phyloP scores from a whole-genome alignment of 805 yeast species.

The Candida alai region DNA sequence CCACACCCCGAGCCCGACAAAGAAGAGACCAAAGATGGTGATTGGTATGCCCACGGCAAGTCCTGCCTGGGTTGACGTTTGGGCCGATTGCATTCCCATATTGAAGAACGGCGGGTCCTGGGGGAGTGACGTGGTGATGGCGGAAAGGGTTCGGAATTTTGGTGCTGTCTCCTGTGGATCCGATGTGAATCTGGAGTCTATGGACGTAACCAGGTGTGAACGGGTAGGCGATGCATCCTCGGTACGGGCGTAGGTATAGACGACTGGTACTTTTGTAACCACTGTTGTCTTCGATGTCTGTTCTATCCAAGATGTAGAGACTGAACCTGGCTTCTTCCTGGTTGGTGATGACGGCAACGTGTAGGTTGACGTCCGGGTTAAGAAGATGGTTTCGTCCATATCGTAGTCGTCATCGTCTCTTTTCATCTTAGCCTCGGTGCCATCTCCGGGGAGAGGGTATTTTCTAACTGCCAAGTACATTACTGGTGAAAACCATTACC shows the following conservation, averaged over 20 bases:
- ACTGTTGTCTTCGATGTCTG: not conserved
- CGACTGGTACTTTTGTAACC: conserved; percentile 1
- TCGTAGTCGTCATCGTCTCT: conserved; percentile 1
- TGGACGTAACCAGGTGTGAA: too few species aligned
- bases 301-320: not conserved
- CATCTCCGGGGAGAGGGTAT: too few species aligned
- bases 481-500: too few species aligned
- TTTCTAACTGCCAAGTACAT: too few species aligned
- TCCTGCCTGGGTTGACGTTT: conserved; percentile 19
- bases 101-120: too few species aligned
- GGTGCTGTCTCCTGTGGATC: not conserved
- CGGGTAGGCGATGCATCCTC: too few species aligned
- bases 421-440: too few species aligned
- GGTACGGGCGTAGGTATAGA: not conserved
- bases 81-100: not conserved
- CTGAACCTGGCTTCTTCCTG: not conserved
- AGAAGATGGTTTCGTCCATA: conserved; percentile 7
- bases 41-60: conserved; percentile 31
- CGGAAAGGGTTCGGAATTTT: not conserved
- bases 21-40: conserved; percentile 22
- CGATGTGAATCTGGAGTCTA: not conserved
- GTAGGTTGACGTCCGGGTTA: conserved; percentile 10
- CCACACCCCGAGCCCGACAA: conserved; percentile 18
- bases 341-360: conserved; percentile 5
- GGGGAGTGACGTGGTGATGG: conserved; percentile 4